phyloP scores from a whole-genome alignment of 805 yeast genomes.

The Yamadazyma laniorum region DNA sequence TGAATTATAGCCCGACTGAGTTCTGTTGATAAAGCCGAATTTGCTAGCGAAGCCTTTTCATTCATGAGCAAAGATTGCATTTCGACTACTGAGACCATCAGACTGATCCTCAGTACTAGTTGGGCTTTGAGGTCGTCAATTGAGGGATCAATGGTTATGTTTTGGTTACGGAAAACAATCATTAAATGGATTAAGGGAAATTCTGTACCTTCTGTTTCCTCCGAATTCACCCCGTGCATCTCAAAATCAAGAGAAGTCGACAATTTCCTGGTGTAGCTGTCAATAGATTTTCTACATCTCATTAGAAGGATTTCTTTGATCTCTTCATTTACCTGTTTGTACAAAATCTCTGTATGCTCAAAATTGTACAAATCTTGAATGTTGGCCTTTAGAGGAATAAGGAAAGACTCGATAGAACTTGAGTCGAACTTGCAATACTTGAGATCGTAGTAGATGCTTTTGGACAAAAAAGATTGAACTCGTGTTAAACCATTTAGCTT shows the following conservation, averaged over 20 bases:
- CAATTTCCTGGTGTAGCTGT: background rate
- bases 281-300: background rate
- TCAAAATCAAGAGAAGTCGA: background rate
- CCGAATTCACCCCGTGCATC: background rate
- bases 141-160: slow-evolving; percentile 8
- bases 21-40: background rate
- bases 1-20: slow-evolving; percentile 6
- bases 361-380: slow-evolving; percentile 8
- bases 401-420: slow-evolving; percentile 9
- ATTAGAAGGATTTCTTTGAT: slow-evolving; percentile 9
- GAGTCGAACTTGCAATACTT: slow-evolving; percentile 16
- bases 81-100: slow-evolving; percentile 2
- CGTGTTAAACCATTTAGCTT: slow-evolving; percentile 19
- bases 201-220: too few species aligned
- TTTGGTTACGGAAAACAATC: background rate
- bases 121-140: slow-evolving; percentile 4
- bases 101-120: slow-evolving; percentile 5
- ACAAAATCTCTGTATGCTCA: slow-evolving; percentile 19
- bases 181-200: too few species aligned
- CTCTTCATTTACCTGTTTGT: slow-evolving; percentile 23
- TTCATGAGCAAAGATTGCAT: slow-evolving; percentile 6
- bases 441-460: slow-evolving; percentile 16
- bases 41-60: background rate
- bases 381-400: slow-evolving; percentile 14
- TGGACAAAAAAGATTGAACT: slow-evolving; percentile 17